Percentiles rank a stretch among this genome's conserved stretches.
These are phyloP conservation scores for Termitomyces sp. DNA, from an alignment of 768 basidiomycete genomes.

Conservation along the genomic window DNA sequence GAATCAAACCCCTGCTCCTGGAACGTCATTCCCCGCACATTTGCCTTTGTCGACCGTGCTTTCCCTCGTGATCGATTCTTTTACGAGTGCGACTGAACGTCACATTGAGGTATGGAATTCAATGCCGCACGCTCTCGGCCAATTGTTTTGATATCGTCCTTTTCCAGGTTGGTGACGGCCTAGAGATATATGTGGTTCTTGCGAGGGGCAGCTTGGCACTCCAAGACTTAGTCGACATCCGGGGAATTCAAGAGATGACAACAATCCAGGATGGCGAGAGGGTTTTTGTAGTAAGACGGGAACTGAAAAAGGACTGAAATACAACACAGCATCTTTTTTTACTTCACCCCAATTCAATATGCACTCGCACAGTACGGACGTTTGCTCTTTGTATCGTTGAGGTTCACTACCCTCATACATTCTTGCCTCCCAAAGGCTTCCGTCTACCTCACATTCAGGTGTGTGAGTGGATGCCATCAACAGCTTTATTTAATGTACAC, in stretches of 20 bases:
- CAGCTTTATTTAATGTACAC: slow-evolving; percentile 1
- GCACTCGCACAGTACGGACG: slow-evolving; percentile 17
- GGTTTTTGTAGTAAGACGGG: slow-evolving; percentile 69
- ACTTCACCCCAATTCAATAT: slow-evolving; percentile 9
- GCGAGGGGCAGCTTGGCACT: slow-evolving; percentile 55
- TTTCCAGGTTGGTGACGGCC: slow-evolving; percentile 84
- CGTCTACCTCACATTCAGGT: not conserved
- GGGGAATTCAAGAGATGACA: slow-evolving; percentile 61
- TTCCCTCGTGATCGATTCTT: slow-evolving; percentile 89
- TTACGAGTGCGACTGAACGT: slow-evolving; percentile 95
- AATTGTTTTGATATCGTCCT: slow-evolving; percentile 8
- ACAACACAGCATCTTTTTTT: slow-evolving; percentile 3
- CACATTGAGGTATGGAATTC: slow-evolving; percentile 80
- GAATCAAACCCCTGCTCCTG: slow-evolving; percentile 80
- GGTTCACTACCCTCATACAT: not conserved
- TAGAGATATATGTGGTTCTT: slow-evolving; percentile 88
- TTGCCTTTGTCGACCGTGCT: slow-evolving; percentile 79
- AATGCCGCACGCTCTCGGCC: slow-evolving; percentile 8
- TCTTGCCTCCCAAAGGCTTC: not conserved
- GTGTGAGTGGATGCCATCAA: not conserved
- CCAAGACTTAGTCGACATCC: slow-evolving; percentile 51
- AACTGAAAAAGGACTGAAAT: slow-evolving; percentile 77
- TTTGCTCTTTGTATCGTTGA: slow-evolving; percentile 5
- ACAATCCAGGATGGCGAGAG: slow-evolving; percentile 61
- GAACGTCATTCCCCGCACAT: slow-evolving; percentile 72